Percentiles rank a stretch among this genome's conserved stretches.
Evolutionary conservation across 176 grass and related monocot species (phyloP).

Genomic region (Puccinellia tenuiflora): DNA sequence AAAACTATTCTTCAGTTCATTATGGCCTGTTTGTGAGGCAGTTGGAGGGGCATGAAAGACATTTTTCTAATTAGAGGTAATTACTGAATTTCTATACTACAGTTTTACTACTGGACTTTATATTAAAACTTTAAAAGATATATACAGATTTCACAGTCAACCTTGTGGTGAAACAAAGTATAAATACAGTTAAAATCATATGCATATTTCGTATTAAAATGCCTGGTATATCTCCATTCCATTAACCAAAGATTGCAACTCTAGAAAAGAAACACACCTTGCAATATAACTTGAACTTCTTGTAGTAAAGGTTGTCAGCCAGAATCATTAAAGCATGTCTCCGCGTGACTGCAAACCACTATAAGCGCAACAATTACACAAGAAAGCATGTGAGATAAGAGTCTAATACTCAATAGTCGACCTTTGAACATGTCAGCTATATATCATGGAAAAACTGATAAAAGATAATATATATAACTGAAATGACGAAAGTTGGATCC

Average conservation of each 20-base stretch:
- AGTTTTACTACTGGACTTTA: conserved; percentile 3
- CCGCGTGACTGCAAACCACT: conserved; percentile 97
- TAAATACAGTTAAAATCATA: not conserved
- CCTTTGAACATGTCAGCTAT: not conserved
- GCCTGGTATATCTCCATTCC: not conserved
- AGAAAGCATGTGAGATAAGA: conserved; percentile 18
- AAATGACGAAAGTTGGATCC: not conserved
- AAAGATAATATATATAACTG: conserved; percentile 22
- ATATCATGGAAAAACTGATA: not conserved
- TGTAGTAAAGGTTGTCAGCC: conserved; percentile 85
- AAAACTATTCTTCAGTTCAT: not conserved
- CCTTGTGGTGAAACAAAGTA: not conserved
- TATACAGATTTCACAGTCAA: not conserved
- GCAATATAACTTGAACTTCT: conserved; percentile 97
- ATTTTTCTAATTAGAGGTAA: not conserved
- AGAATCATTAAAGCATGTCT: conserved; percentile 96
- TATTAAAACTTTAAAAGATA: conserved; percentile 18
- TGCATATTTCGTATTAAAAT: not conserved
- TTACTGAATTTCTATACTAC: conserved; percentile 4
- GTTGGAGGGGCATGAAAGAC: conserved; percentile 1
- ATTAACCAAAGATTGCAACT: conserved; percentile 12
- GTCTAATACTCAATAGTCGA: not conserved
- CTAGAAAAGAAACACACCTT: conserved; percentile 52
- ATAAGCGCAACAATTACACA: conserved; percentile 23
- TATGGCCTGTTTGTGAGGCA: not conserved